Evolutionary conservation across 2,329 filamentous ascomycete species (phyloP).

Genomic region (Ceratocystis variospora): DNA sequence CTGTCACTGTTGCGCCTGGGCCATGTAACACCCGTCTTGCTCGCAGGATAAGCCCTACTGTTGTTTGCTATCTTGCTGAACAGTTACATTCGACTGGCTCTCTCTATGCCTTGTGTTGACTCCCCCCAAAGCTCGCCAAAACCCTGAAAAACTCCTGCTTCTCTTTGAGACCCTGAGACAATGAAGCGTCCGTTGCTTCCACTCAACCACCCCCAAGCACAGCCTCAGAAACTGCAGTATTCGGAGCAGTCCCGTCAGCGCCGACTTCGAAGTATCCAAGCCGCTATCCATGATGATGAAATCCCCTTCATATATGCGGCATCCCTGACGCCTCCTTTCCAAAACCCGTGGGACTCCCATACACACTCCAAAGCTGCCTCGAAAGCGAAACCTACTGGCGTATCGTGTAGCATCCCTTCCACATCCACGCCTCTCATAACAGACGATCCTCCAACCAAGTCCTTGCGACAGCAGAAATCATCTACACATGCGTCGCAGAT

Average conservation of each 20-base stretch:
- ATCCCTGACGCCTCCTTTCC: constrained; percentile 14
- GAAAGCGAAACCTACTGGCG: background rate
- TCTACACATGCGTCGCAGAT: background rate
- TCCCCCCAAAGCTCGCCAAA: too few species aligned
- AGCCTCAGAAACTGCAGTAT: background rate
- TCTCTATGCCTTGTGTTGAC: background rate
- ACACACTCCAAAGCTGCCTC: background rate
- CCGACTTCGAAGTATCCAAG: constrained; percentile 5
- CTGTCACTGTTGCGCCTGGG: too few species aligned
- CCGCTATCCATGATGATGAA: constrained; percentile 11
- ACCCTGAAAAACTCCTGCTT: too few species aligned
- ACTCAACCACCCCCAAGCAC: background rate
- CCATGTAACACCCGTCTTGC: background rate
- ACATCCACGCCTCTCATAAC: background rate
- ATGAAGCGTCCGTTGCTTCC: background rate
- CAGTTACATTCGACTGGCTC: background rate
- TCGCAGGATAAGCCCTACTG: background rate
- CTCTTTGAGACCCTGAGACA: background rate
- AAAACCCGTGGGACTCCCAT: constrained; percentile 8
- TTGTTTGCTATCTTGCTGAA: background rate
- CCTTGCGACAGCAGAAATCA: background rate
- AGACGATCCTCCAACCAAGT: background rate
- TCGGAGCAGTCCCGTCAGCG: background rate
- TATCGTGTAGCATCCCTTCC: background rate
- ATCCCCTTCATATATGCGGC: constrained; percentile 12